These are phyloP conservation scores for Fragilariopsis cylindrus DNA, from an alignment of 108 stramenopile species.

Conservation along the genomic window DNA sequence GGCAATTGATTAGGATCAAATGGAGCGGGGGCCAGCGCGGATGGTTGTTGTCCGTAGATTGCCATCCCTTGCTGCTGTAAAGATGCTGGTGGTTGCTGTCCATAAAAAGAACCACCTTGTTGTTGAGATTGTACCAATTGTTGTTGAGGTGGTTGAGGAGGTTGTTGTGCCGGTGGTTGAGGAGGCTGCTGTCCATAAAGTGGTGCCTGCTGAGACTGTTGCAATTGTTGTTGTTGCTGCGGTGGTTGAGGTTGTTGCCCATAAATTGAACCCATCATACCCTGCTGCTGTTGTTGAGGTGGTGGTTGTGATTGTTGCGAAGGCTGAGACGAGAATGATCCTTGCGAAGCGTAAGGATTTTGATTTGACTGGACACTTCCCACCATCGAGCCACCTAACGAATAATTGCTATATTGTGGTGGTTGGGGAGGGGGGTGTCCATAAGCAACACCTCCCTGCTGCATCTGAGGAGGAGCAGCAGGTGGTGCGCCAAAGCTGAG, in stretches of 20 bases:
- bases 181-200: slow-evolving; percentile 12
- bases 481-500: slow-evolving; percentile 42
- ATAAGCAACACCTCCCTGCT: not conserved
- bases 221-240: not conserved
- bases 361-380: slow-evolving; percentile 8
- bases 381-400: slow-evolving; percentile 17
- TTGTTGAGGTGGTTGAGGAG: slow-evolving; percentile 22
- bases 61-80: not conserved
- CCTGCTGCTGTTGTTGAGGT: not conserved
- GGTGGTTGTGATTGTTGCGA: slow-evolving; percentile 19
- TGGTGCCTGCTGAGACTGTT: not conserved
- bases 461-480: slow-evolving; percentile 21
- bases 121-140: slow-evolving; percentile 6
- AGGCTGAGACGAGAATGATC: not conserved
- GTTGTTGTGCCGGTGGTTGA: not conserved
- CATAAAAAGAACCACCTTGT: not conserved
- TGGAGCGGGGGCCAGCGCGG: slow-evolving; percentile 7
- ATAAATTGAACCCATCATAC: not conserved
- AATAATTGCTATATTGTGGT: slow-evolving; percentile 35
- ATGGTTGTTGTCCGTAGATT: not conserved
- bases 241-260: slow-evolving; percentile 15
- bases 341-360: slow-evolving; percentile 8
- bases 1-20: slow-evolving; percentile 11
- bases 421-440: slow-evolving; percentile 19
- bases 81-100: slow-evolving; percentile 16